Percentiles rank a stretch among this genome's conserved stretches.
Conservation (phyloP, 495 filamentous ascomycete genomes). For the Margaritispora aquatica region DNA sequence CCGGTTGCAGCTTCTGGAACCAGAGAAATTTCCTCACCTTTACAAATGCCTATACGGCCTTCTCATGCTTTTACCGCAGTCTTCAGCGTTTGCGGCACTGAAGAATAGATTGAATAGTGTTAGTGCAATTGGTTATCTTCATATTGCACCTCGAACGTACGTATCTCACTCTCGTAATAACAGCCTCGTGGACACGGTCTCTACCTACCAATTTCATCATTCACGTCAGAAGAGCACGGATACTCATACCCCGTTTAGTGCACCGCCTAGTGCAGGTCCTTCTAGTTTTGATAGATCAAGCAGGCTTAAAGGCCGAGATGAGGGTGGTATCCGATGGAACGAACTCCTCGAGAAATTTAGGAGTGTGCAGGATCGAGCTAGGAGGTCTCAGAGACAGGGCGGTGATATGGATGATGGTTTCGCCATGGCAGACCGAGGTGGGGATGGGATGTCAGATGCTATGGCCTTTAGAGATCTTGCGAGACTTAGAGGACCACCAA, state of each 20-base stretch:
- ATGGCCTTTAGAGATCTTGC: slow-evolving; percentile 39
- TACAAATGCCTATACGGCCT: slow-evolving; percentile 99
- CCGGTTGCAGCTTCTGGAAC: slow-evolving; percentile 94
- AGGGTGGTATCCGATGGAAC: slow-evolving; percentile 79
- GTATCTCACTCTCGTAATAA: slow-evolving; percentile 39
- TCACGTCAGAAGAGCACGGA: slow-evolving; percentile 23
- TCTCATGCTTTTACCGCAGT: slow-evolving; percentile 96
- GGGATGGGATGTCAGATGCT: slow-evolving; percentile 29
- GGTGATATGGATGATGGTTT: slow-evolving; percentile 24
- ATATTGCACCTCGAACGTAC: slow-evolving; percentile 77
- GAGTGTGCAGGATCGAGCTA: slow-evolving; percentile 74
- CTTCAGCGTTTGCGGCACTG: slow-evolving; percentile 90
- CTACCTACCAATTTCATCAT: slow-evolving; percentile 27
- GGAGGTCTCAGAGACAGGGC: slow-evolving; percentile 36
- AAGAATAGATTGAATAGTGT: slow-evolving; percentile 97
- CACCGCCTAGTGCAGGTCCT: slow-evolving; percentile 36
- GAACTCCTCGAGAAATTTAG: slow-evolving; percentile 97
- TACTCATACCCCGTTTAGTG: slow-evolving; percentile 32
- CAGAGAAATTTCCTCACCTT: slow-evolving; percentile 89
- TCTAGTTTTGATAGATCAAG: slow-evolving; percentile 70
- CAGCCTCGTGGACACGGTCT: slow-evolving; percentile 34
- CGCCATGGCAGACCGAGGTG: slow-evolving; percentile 33
- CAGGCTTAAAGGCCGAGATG: slow-evolving; percentile 76
- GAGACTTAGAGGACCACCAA: slow-evolving; percentile 27
- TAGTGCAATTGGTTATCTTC: slow-evolving; percentile 91